These are phyloP conservation scores for Neurospora sp. DNA, from an alignment of 495 filamentous ascomycete genomes.

Conservation along the genomic window DNA sequence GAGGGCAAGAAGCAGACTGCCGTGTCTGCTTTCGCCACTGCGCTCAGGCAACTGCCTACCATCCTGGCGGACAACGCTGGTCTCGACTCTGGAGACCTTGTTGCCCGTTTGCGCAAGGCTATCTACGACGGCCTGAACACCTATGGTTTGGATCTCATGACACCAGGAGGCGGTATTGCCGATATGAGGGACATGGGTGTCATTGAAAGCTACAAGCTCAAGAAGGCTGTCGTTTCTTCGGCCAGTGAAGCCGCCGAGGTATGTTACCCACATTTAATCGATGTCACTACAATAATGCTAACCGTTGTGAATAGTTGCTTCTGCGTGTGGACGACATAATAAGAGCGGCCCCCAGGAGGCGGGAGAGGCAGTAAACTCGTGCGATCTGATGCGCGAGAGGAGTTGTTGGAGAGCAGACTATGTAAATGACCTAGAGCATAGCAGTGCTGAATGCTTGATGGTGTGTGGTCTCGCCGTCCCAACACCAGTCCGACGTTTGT, in stretches of 20 bases:
- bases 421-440: neutral
- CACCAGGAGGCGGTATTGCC: conserved; percentile 83
- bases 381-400: neutral
- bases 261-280: conserved; percentile 22
- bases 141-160: conserved; percentile 80
- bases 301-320: conserved; percentile 16
- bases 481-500: neutral
- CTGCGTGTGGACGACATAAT: conserved; percentile 31
- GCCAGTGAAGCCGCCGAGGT: conserved; percentile 96
- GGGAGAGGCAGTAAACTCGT: conserved; percentile 20
- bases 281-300: conserved; percentile 3
- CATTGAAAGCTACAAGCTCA: conserved; percentile 97
- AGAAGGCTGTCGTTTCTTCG: conserved; percentile 89
- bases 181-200: conserved; percentile 96
- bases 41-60: conserved; percentile 85
- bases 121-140: conserved; percentile 90
- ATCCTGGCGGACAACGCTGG: conserved; percentile 97
- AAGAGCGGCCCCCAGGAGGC: conserved; percentile 28
- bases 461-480: neutral
- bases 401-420: neutral
- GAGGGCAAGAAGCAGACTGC: conserved; percentile 95
- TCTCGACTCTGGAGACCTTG: conserved; percentile 86
- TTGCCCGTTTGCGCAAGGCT: conserved; percentile 81
- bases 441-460: neutral
- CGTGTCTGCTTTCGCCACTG: conserved; percentile 79